Evolutionary conservation across 495 filamentous ascomycete genomes (phyloP), one percentile per base, ranked within the genome.

Genomic region (Trichoderma gamsii): DNA sequence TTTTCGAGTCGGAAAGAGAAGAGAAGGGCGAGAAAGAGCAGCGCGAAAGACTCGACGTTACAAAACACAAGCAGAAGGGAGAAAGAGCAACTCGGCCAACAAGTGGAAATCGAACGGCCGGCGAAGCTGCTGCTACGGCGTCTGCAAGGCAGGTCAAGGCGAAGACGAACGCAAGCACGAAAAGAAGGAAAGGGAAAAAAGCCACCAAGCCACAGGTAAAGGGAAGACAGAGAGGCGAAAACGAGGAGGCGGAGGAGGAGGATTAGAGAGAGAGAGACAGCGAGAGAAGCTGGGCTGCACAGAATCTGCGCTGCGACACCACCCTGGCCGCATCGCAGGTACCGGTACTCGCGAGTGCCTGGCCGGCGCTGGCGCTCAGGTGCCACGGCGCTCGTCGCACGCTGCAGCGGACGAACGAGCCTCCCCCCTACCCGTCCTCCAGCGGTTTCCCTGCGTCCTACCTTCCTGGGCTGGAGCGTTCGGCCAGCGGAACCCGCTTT

Each of bases 151-250:
- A 61, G 56, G 27, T 61, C 23, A 32, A 61, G 27, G 56, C 23
- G 56, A 61, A 61, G 25, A 32, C 56, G 16, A 61, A 61, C 23
- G 56, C 56, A 61, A 61, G 13, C 25, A 61, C 25, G 23, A 61
- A 61, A 27, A 35, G 56, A 32, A 59, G 23, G 51, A 23, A 41
- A 35, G 18, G 64, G n/a, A 64, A 65, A 65, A 65, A 11, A 65
- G 64, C 64, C 35, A 65, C 64, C 64, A 65, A 65, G 41, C 38
- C 64, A 65, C 35, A 41, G 38, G 64, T 61, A 35, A n/a, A 41
- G 41, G 32, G 35, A 65, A 43, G 32, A 41, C 18, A 21, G 41
- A 65, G 64, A 65, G 35, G 64, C 38, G 64, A 41, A 65, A 65
- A 23, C 38, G 64, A 27, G 64, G 64, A 46, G 64, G 64, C 38